phyloP scores from a whole-genome alignment of 441 rosid species.

The Heliophila coronopifolia region DNA sequence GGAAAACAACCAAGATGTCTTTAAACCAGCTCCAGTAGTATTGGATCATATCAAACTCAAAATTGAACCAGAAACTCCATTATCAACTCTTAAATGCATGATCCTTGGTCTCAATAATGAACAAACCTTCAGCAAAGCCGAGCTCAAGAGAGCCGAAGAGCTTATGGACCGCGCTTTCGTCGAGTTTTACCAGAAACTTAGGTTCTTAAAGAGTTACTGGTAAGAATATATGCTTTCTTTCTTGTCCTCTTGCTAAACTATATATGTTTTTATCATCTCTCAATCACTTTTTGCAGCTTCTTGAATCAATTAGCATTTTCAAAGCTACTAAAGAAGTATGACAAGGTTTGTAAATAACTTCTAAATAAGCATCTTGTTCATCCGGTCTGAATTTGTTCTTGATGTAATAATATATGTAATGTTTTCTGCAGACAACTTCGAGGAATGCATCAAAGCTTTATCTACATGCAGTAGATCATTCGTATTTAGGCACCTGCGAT shows the following conservation, averaged over 20 bases:
- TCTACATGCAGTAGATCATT: constrained; percentile 58
- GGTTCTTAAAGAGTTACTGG: constrained; percentile 63
- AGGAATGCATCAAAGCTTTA: constrained; percentile 55
- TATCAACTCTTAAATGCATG: constrained; percentile 41
- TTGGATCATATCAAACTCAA: constrained; percentile 60
- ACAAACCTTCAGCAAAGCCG: constrained; percentile 38
- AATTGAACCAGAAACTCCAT: constrained; percentile 51
- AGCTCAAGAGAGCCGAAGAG: constrained; percentile 54
- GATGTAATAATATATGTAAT: not conserved
- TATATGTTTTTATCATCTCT: no score
- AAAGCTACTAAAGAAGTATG: constrained; percentile 81
- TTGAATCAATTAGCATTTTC: constrained; percentile 65
- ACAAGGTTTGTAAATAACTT: constrained; percentile 49
- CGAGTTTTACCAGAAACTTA: constrained; percentile 59
- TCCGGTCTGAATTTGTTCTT: not conserved
- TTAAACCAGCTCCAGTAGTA: constrained; percentile 46
- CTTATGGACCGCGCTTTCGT: constrained; percentile 49
- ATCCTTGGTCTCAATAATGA: constrained; percentile 32
- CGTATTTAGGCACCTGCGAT: constrained; percentile 57
- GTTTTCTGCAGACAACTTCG: constrained; percentile 40
- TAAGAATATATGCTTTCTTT: no score
- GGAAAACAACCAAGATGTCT: constrained; percentile 15
- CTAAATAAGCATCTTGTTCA: not conserved
- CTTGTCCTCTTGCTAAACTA: no score
- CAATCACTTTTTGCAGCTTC: constrained; percentile 52